Conservation (phyloP, 1,284 basidiomycete genomes). For the Sporisorium exsertum region DNA sequence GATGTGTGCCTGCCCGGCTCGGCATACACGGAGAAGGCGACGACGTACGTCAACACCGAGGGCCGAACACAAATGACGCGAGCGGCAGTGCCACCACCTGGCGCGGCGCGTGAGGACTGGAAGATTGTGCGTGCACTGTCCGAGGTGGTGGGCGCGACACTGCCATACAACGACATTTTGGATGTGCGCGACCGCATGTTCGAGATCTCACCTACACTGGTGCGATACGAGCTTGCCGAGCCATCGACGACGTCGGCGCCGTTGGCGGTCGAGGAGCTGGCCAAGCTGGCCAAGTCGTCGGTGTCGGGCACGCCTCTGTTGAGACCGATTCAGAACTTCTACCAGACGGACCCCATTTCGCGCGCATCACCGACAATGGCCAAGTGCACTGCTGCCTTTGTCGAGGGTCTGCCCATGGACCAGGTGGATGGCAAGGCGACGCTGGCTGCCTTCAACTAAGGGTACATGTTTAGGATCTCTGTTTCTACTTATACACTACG, state of each 20-base stretch:
- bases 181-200: constrained; percentile 92
- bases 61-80: constrained; percentile 91
- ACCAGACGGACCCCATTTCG: constrained; percentile 85
- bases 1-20: constrained; percentile 93
- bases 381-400: constrained; percentile 59
- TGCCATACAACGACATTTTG: constrained; percentile 93
- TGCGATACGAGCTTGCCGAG: constrained; percentile 89
- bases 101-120: constrained; percentile 96
- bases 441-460: constrained; percentile 40
- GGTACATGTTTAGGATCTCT: neutral
- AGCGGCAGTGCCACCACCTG: constrained; percentile 93
- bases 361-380: constrained; percentile 70
- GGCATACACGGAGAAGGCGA: constrained; percentile 95
- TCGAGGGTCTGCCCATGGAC: constrained; percentile 50
- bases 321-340: constrained; percentile 92
- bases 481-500: neutral
- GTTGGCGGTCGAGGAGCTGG: constrained; percentile 58
- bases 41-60: constrained; percentile 97
- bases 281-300: constrained; percentile 40
- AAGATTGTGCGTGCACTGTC: constrained; percentile 95
- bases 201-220: constrained; percentile 92
- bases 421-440: constrained; percentile 50
- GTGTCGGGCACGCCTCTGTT: constrained; percentile 74
- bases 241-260: constrained; percentile 73
- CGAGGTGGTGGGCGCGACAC: constrained; percentile 81